These are phyloP conservation scores for Penicillium janthinellum DNA, from an alignment of 2,329 filamentous ascomycete species.

Conservation along the genomic window DNA sequence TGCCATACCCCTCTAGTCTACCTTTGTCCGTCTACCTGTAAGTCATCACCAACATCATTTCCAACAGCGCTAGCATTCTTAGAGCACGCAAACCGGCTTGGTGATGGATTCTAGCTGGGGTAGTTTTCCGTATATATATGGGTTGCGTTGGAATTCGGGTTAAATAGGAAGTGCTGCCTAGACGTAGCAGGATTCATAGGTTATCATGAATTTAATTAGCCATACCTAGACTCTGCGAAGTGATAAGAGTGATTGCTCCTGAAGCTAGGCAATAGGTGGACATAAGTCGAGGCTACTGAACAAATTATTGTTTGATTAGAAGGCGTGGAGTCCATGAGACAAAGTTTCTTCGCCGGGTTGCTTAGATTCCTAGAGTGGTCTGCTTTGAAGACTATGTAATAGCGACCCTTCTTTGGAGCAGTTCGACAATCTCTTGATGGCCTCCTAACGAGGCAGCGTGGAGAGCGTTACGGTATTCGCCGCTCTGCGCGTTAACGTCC, in stretches of 20 bases:
- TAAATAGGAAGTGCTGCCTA: background rate
- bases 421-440: background rate
- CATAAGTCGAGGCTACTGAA: background rate
- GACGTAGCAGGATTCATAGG: background rate
- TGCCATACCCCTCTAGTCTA: no score
- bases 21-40: no score
- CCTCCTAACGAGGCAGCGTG: background rate
- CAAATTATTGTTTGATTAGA: background rate
- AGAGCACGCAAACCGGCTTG: no score
- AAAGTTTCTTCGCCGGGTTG: background rate
- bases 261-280: background rate
- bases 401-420: background rate
- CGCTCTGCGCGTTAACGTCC: no score
- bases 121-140: no score
- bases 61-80: no score
- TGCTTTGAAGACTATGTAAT: background rate
- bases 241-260: background rate
- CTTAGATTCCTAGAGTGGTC: background rate
- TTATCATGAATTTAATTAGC: background rate
- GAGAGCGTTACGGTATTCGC: background rate
- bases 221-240: background rate
- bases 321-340: background rate
- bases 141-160: no score
- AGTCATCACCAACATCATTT: no score
- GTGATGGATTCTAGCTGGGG: background rate